Percentiles rank a stretch among this genome's conserved stretches.
Evolutionary conservation across 2,329 filamentous ascomycete genomes (phyloP).

Genomic region (Colletotrichum liaoningense): DNA sequence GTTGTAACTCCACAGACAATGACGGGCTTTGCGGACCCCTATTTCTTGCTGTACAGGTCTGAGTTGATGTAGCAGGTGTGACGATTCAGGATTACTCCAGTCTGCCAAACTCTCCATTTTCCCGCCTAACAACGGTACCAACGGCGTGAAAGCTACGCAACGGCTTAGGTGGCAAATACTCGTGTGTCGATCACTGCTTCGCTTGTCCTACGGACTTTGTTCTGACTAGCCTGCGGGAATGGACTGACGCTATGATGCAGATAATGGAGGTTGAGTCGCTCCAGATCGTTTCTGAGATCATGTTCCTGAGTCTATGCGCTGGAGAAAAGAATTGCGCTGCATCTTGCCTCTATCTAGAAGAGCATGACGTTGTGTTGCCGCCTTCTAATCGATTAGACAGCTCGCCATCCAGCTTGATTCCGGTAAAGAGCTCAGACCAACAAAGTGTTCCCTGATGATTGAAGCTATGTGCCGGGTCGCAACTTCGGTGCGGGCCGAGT

Average conservation of each 20-base stretch:
- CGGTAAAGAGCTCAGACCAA: not conserved
- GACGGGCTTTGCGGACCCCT: not conserved
- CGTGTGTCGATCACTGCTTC: conserved; percentile 18
- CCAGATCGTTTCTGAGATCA: not conserved
- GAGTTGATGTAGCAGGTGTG: not conserved
- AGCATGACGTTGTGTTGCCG: not conserved
- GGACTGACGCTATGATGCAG: conserved; percentile 19
- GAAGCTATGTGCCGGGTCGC: not conserved
- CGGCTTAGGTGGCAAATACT: conserved; percentile 23
- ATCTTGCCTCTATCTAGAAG: not conserved
- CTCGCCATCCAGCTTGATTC: not conserved
- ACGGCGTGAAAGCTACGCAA: conserved; percentile 13
- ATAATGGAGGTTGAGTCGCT: not conserved
- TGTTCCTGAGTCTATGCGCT: not conserved
- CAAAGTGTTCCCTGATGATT: not conserved
- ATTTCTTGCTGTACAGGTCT: not conserved
- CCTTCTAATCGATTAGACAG: not conserved
- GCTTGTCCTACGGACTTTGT: not conserved
- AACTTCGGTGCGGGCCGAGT: not conserved
- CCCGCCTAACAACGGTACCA: not conserved
- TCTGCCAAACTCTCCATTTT: not conserved
- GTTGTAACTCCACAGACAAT: not conserved
- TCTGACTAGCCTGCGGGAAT: not conserved
- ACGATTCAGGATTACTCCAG: not conserved
- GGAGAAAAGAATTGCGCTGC: not conserved